Percentiles rank a stretch among this genome's conserved stretches.
These are phyloP conservation scores for Farysia itapuensis DNA, from an alignment of 1,284 basidiomycete genomes.

Conservation along the genomic window DNA sequence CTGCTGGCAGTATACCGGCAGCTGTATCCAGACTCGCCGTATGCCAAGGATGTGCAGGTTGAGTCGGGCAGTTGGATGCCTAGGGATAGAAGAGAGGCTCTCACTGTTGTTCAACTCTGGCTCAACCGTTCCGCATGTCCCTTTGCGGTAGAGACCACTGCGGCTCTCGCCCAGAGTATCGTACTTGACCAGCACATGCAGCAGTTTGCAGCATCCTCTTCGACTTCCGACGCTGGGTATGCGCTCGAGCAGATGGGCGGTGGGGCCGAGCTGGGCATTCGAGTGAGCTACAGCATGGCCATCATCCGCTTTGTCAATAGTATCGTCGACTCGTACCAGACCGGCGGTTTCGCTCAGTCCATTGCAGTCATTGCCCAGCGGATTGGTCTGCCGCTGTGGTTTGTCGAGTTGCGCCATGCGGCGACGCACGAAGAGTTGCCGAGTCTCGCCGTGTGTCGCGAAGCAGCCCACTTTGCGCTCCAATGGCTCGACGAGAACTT, in stretches of 20 bases:
- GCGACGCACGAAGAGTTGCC: slow-evolving; percentile 96
- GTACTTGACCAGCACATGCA: slow-evolving; percentile 44
- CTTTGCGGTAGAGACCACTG: slow-evolving; percentile 54
- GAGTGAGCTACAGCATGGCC: slow-evolving; percentile 47
- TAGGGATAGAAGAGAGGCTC: slow-evolving; percentile 8
- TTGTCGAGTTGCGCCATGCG: slow-evolving; percentile 92
- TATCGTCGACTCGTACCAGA: slow-evolving; percentile 84
- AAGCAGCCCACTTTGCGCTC: slow-evolving; percentile 66
- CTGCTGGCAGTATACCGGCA: slow-evolving; percentile 33
- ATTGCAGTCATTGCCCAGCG: slow-evolving; percentile 85
- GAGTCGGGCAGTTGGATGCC: slow-evolving; percentile 1
- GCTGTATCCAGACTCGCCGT: slow-evolving; percentile 25
- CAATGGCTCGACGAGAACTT: slow-evolving; percentile 47
- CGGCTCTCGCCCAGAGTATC: slow-evolving; percentile 40
- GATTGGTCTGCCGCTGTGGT: slow-evolving; percentile 80
- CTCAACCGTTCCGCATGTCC: slow-evolving; percentile 53
- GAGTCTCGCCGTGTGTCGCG: slow-evolving; percentile 74
- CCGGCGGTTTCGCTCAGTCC: slow-evolving; percentile 74
- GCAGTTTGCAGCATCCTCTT: slow-evolving; percentile 8
- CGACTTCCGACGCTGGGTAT: slow-evolving; percentile 1
- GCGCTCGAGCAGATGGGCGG: slow-evolving; percentile 36
- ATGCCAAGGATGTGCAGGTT: no score
- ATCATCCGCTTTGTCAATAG: slow-evolving; percentile 72
- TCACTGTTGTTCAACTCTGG: slow-evolving; percentile 47
- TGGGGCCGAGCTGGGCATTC: slow-evolving; percentile 22